Percentiles rank a stretch among this genome's conserved stretches.
Conservation (phyloP, 306 rosid species). For the Acacia confusa region DNA sequence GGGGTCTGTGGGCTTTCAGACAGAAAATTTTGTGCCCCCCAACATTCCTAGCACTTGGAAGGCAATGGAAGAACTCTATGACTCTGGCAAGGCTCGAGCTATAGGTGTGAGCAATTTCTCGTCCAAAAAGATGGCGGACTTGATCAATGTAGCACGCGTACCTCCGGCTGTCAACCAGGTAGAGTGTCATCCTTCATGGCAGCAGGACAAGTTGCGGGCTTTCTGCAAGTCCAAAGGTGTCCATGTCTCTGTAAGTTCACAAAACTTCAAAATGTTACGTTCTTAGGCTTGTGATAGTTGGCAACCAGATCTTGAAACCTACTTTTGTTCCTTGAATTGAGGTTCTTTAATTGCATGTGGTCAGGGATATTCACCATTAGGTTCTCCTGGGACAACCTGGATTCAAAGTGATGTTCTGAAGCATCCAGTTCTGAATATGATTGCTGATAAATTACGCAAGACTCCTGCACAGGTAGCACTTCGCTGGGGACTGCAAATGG, state of each 20-base stretch:
- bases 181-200: conserved; percentile 77
- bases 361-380: conserved; percentile 74
- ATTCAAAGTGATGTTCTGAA: conserved; percentile 55
- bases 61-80: conserved; percentile 69
- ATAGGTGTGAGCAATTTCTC: conserved; percentile 79
- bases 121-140: conserved; percentile 52
- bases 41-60: conserved; percentile 65
- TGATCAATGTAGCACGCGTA: conserved; percentile 50
- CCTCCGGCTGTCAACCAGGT: conserved; percentile 75
- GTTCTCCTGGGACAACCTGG: conserved; percentile 68
- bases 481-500: conserved; percentile 71
- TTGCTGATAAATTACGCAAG: conserved; percentile 55
- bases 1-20: conserved; percentile 41
- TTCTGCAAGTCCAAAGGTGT: conserved; percentile 65
- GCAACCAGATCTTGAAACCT: not conserved
- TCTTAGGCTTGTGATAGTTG: not conserved
- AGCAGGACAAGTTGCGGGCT: conserved; percentile 50
- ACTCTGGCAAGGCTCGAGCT: conserved; percentile 63
- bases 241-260: conserved; percentile 58
- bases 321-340: not conserved
- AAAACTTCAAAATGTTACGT: not conserved
- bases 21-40: conserved; percentile 42
- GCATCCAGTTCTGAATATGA: conserved; percentile 46
- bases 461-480: conserved; percentile 67
- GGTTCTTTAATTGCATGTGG: conserved; percentile 13